Conservation (phyloP, 495 filamentous ascomycete species). For the Penicillium goetzii region DNA sequence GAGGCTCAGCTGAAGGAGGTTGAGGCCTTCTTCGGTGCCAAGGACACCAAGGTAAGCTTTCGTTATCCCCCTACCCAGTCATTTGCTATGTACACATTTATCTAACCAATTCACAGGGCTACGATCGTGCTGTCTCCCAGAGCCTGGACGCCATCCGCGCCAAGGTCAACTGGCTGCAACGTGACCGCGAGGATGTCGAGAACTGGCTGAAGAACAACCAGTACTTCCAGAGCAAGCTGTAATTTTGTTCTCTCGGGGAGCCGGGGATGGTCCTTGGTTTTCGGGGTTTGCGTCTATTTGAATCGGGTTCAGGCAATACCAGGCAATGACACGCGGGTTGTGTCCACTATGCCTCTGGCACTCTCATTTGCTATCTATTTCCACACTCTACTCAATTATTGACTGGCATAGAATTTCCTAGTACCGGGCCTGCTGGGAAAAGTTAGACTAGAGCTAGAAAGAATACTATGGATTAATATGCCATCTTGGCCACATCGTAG, state of each 20-base stretch:
- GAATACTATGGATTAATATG: background rate
- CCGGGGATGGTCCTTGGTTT: background rate
- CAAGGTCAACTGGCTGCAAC: slow-evolving; percentile 64
- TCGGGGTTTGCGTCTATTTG: background rate
- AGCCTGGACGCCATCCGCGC: slow-evolving; percentile 62
- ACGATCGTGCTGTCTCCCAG: slow-evolving; percentile 64
- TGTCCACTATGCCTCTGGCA: background rate
- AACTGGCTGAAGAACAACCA: slow-evolving; percentile 62
- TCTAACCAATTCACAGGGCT: slow-evolving; percentile 45
- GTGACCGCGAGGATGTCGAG: slow-evolving; percentile 64
- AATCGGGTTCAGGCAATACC: background rate
- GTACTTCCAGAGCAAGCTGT: slow-evolving; percentile 55
- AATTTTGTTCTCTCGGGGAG: slow-evolving; percentile 6
- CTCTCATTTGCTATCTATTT: background rate
- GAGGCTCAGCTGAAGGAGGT: slow-evolving; percentile 75
- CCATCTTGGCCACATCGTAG: background rate
- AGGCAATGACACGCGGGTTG: slow-evolving; percentile 12
- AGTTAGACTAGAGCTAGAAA: slow-evolving; percentile 4
- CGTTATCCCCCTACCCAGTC: background rate
- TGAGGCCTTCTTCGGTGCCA: slow-evolving; percentile 76
- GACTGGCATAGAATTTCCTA: slow-evolving; percentile 1
- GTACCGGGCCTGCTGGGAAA: background rate
- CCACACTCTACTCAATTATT: slow-evolving; percentile 9
- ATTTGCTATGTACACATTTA: background rate
- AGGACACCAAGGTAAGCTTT: slow-evolving; percentile 72